Conservation (phyloP, 306 rosid genomes). For the Senna siamea region DNA sequence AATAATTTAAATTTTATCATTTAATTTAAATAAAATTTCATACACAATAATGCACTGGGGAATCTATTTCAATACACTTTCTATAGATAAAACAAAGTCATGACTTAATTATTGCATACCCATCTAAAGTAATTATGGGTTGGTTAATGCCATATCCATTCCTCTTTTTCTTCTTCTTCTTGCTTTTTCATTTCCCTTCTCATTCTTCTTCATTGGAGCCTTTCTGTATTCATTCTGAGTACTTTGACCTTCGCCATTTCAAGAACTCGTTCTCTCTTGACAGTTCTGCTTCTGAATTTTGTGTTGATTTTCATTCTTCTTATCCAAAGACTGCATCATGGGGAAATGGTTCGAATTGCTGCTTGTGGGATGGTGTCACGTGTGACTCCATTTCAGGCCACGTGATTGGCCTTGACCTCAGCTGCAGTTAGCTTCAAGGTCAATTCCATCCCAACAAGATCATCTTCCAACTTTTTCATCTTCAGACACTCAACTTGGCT, state of each 20-base stretch:
- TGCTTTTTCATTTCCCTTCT: not conserved
- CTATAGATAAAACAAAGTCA: no score
- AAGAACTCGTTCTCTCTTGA: not conserved
- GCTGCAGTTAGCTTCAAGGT: constrained; percentile 18
- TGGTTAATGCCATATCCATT: not conserved
- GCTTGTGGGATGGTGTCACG: constrained; percentile 28
- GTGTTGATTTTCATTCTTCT: not conserved
- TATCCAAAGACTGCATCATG: constrained; percentile 30
- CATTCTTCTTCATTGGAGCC: not conserved
- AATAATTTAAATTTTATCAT: no score
- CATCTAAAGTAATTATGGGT: not conserved
- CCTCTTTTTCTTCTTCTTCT: not conserved
- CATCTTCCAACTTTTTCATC: constrained; percentile 19
- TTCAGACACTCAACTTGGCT: constrained; percentile 38
- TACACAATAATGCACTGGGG: no score
- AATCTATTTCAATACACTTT: no score
- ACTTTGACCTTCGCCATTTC: not conserved
- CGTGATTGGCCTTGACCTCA: constrained; percentile 33
- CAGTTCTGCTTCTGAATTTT: not conserved
- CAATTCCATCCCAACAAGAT: constrained; percentile 17
- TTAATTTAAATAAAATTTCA: no score
- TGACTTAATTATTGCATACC: no score
- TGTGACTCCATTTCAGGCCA: constrained; percentile 9
- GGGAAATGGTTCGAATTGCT: constrained; percentile 19
- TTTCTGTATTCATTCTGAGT: not conserved